These are phyloP conservation scores for Epipyxis sp. DNA, from an alignment of 108 stramenopile species.

Conservation along the genomic window DNA sequence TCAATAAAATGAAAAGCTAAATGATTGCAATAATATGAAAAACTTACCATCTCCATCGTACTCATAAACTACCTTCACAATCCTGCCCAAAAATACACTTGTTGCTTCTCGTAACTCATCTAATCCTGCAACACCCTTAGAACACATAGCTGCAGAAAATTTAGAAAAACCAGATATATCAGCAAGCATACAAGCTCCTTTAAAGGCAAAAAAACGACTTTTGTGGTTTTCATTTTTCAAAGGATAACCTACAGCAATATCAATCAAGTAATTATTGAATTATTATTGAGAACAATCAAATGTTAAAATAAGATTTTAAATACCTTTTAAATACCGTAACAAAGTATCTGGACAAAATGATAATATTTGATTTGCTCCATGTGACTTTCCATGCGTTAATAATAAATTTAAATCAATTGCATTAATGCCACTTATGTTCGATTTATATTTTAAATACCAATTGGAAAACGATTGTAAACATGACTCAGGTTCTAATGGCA, in stretches of 20 bases:
- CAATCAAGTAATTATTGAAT: background rate
- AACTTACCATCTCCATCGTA: slow-evolving; percentile 23
- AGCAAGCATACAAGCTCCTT: slow-evolving; percentile 21
- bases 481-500: background rate
- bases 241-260: too few relatives aligned
- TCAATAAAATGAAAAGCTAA: background rate
- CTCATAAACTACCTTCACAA: slow-evolving; percentile 18
- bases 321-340: background rate
- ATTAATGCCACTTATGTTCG: background rate
- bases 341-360: slow-evolving; percentile 30
- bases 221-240: background rate
- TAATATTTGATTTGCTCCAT: slow-evolving; percentile 23
- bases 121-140: slow-evolving; percentile 12
- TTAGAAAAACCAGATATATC: slow-evolving; percentile 35
- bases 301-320: too few relatives aligned
- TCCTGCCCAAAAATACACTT: background rate
- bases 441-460: slow-evolving; percentile 8
- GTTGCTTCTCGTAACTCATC: slow-evolving; percentile 24
- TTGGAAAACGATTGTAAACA: slow-evolving; percentile 17
- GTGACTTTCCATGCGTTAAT: background rate
- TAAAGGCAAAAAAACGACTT: background rate
- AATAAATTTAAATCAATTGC: too few relatives aligned
- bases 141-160: slow-evolving; percentile 18
- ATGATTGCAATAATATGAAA: background rate
- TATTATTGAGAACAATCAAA: too few relatives aligned